Conservation (phyloP, 371 early-diverging fungal genomes). For the Homolaphlyctis polyrhiza region DNA sequence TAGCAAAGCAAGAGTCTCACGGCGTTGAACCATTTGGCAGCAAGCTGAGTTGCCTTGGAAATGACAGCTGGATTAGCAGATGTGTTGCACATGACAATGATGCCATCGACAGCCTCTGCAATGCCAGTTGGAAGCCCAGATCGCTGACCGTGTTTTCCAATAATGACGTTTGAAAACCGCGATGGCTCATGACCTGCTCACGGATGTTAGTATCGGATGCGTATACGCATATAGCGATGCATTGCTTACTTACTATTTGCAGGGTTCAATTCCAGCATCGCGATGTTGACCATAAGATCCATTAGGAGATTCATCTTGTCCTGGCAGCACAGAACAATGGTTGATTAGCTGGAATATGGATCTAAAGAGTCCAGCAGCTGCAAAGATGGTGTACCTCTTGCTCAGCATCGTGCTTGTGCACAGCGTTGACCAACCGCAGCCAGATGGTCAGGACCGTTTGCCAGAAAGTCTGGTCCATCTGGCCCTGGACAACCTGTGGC, state of each 20-base stretch:
- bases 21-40: neutral
- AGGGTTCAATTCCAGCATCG: neutral
- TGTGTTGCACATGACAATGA: no score
- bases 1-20: neutral
- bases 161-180: neutral
- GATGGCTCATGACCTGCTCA: no score
- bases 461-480: neutral
- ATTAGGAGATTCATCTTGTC: neutral
- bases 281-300: neutral
- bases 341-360: neutral
- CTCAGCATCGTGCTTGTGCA: neutral
- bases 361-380: neutral
- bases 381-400: no score
- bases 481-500: neutral
- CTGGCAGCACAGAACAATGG: neutral
- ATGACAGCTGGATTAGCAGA: neutral
- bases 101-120: neutral
- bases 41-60: neutral
- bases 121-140: neutral
- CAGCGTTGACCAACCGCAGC: neutral
- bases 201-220: no score
- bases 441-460: neutral
- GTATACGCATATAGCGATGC: neutral
- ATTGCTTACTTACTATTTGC: neutral
- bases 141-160: neutral